Evolutionary conservation across 129 eudicot genomes (phyloP), one percentile per base, ranked within the genome.

Genomic region (Solidago caesia): DNA sequence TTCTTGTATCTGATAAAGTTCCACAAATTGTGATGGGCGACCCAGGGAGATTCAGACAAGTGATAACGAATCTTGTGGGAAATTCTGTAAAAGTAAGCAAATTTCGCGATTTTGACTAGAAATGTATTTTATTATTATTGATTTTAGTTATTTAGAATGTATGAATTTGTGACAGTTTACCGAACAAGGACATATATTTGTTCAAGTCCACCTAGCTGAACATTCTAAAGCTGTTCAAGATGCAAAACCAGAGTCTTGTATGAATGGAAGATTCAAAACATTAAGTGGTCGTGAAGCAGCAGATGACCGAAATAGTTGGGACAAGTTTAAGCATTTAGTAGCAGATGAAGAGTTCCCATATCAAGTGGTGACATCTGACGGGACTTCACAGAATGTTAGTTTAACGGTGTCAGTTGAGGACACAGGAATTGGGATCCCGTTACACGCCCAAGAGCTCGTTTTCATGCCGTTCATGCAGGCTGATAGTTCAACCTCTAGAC

Each of bases 401-500:
- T 68, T 91, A 53, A 82, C 82, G 88, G 92, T 91, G 16, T 82
- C 84, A 33, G 97, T 91, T 33, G 97, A 91, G 21, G 97, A 91
- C 77, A 91, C 97, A 0, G 97, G 97, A 56, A 87, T 91, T 7
- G 97, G 97, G 69, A 91, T 91, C 43, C 96, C 97, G 12, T 75
- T 84, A 75, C 81, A 78, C 13, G 92, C 96, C 14, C 97, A 91
- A 75, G 85, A 88, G 56, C 87, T 79, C 8, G 84, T 91, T 45
- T 91, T 88, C 77, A 91, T 84, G 64, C 97, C 97, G 0, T 91
- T 91, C 49, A 87, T 91, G 97, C 97, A 91, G 68, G 97, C 96
- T 0, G 97, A 89, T 53, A 86, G 96, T 80, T 89, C 97, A 27
- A 91, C 96, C 11, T 91, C 97, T 6, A 81, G 97, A 82, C 85